Percentiles rank a stretch among this genome's conserved stretches.
These are phyloP conservation scores for Ophiostoma sp. DNA, from an alignment of 2,329 filamentous ascomycete species.

Conservation along the genomic window DNA sequence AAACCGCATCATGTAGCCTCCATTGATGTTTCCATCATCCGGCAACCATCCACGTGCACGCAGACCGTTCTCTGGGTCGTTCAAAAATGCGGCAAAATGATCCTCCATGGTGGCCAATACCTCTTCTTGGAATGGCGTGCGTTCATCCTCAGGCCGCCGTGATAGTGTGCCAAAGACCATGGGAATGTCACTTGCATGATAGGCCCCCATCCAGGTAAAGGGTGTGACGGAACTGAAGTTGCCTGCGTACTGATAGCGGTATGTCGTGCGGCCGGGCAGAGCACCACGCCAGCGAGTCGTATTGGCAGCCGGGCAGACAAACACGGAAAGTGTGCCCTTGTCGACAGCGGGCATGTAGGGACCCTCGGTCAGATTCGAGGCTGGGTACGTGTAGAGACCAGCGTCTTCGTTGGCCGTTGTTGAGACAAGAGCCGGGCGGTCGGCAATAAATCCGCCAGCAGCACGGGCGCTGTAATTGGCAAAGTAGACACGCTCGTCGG, in stretches of 20 bases:
- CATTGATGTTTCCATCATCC: not conserved
- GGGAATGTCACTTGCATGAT: not conserved
- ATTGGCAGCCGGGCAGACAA: slow-evolving; percentile 34
- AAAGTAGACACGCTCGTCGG: slow-evolving; percentile 38
- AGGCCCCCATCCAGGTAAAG: not conserved
- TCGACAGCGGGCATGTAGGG: slow-evolving; percentile 34
- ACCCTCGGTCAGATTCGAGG: slow-evolving; percentile 21
- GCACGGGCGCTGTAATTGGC: slow-evolving; percentile 36
- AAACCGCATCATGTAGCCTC: not conserved
- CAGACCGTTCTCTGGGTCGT: not conserved
- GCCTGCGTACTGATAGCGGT: slow-evolving; percentile 45
- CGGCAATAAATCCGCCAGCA: slow-evolving; percentile 18
- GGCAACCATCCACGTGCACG: not conserved
- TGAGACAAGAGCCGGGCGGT: not conserved
- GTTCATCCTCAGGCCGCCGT: not conserved
- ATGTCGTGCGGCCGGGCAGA: slow-evolving; percentile 35
- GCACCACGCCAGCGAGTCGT: slow-evolving; percentile 29
- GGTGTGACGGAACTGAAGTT: slow-evolving; percentile 44
- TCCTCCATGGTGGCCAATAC: not conserved
- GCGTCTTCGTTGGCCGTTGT: not conserved
- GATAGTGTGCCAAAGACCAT: not conserved
- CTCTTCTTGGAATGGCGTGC: not conserved
- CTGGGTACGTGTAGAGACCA: not conserved
- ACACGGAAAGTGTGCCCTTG: slow-evolving; percentile 31
- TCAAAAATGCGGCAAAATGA: not conserved